Percentiles rank a stretch among this genome's conserved stretches.
Conservation (phyloP, 257 asterid species). For the Przewalskia tangutica region DNA sequence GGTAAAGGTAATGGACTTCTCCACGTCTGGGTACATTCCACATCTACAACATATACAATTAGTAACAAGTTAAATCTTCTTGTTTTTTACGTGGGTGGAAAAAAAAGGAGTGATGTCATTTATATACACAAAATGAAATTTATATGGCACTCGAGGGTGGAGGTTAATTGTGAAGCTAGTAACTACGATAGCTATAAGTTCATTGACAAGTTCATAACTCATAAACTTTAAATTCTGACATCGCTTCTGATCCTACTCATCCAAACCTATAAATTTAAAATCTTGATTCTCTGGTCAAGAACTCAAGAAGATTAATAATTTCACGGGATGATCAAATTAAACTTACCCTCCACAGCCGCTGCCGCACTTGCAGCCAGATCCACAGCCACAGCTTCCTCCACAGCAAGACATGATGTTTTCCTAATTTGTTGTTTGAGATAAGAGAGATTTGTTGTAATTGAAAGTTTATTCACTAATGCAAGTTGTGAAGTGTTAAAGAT, state of each 20-base stretch:
- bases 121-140: too few relatives aligned
- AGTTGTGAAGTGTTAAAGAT: too few relatives aligned
- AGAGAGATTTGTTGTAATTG: neutral
- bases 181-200: too few relatives aligned
- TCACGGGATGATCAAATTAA: neutral
- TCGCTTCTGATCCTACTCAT: neutral
- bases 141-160: too few relatives aligned
- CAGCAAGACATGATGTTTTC: constrained; percentile 54
- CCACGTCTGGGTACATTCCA: constrained; percentile 16
- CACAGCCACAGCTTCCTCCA: constrained; percentile 66
- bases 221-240: too few relatives aligned
- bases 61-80: neutral
- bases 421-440: neutral
- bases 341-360: constrained; percentile 54
- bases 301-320: neutral
- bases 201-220: too few relatives aligned
- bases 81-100: neutral
- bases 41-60: neutral
- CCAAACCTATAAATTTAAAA: neutral
- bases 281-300: neutral
- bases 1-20: constrained; percentile 12
- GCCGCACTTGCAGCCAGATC: constrained; percentile 59
- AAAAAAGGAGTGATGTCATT: neutral
- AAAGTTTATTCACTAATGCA: neutral
- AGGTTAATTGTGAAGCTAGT: too few relatives aligned